Base-by-base conservation (phyloP, 2,329 filamentous ascomycete species). In the Cytospora paraplurivora region DNA sequence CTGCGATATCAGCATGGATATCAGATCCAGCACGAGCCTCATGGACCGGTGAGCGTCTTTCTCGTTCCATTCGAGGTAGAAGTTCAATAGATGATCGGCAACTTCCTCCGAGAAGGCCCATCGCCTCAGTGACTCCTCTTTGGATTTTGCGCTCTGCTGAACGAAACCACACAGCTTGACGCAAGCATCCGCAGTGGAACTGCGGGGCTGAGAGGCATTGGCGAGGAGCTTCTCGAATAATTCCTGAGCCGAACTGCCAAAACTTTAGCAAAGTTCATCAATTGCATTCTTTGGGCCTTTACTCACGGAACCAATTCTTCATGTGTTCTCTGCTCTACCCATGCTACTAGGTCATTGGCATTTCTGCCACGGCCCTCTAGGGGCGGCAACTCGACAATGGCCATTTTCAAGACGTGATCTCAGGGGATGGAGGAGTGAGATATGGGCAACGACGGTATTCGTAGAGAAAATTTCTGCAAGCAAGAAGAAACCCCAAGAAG, bases 51-150 rank as follows among this genome's bases (percentile, higher is more conserved):
- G 84, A 65, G 86, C 83, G 69, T 88, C 86, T 62, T 84, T 84
- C 69, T 88, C 86, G 68, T 87, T 88, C 85, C 86, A 88, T 69
- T 88, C 85, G 57, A 88, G 77, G 70, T 86, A 89, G 69, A 87
- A 88, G 60, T 82, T 76, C 74, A 88, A 87, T 32, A 89, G 74
- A 59, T 76, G 75, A 57, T 81, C 68, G 21, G 77, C 79, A 4
- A 82, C 80, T 35, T 76, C 70, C 66, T 78, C 73, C 12, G 80
- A 81, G 65, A 85, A 87, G 1, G 82, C 82, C 78, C 85, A 85
- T 11, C 70, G 67, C 54, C 72, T 75, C 37, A 88, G 70, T 4
- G 68, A 62, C 33, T 74, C 66, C 11, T 79, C 78, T 15, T 70
- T 67, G 3, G 85, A 85, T 67, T 80, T 84, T 67, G 79, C 81